These are phyloP conservation scores for Fragilariopsis cylindrus DNA, from an alignment of 108 stramenopile genomes.

Conservation along the genomic window DNA sequence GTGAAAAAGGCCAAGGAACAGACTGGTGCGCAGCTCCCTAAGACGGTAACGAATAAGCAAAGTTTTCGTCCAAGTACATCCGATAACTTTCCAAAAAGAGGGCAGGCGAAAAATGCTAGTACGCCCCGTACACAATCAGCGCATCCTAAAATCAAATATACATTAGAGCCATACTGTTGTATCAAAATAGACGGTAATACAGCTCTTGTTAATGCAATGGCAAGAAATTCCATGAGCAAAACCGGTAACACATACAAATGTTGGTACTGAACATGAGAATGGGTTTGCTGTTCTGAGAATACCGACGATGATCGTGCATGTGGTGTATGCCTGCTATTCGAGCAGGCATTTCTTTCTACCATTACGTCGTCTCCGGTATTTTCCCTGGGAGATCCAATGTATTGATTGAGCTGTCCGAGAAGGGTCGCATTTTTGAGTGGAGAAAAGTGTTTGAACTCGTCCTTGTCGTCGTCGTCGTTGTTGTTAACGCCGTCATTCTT, in stretches of 20 bases:
- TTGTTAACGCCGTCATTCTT: background rate
- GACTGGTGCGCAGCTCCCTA: constrained; percentile 90
- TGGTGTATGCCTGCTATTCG: background rate
- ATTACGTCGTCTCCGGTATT: background rate
- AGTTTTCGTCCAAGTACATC: constrained; percentile 82
- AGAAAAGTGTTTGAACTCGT: background rate
- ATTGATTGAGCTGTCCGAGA: constrained; percentile 10
- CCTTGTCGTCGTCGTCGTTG: background rate
- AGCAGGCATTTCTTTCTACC: background rate
- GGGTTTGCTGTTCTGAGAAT: background rate
- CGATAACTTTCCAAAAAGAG: constrained; percentile 87
- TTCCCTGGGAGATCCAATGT: background rate
- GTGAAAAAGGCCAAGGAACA: constrained; percentile 85
- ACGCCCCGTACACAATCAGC: constrained; percentile 91
- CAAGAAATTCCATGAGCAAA: constrained; percentile 91
- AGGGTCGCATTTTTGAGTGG: constrained; percentile 7
- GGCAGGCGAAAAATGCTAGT: constrained; percentile 92
- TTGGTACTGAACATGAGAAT: constrained; percentile 13
- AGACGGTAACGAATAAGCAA: constrained; percentile 88
- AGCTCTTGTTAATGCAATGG: constrained; percentile 80
- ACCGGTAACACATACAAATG: constrained; percentile 91
- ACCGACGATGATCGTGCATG: background rate
- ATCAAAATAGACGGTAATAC: constrained; percentile 80
- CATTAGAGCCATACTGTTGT: constrained; percentile 57
- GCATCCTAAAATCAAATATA: constrained; percentile 83